A percentile compares a stretch with the other conserved stretches of the same genome.
These are phyloP conservation scores for Tolypocladium endophyticum DNA, from an alignment of 2,329 filamentous ascomycete species.

Conservation along the genomic window DNA sequence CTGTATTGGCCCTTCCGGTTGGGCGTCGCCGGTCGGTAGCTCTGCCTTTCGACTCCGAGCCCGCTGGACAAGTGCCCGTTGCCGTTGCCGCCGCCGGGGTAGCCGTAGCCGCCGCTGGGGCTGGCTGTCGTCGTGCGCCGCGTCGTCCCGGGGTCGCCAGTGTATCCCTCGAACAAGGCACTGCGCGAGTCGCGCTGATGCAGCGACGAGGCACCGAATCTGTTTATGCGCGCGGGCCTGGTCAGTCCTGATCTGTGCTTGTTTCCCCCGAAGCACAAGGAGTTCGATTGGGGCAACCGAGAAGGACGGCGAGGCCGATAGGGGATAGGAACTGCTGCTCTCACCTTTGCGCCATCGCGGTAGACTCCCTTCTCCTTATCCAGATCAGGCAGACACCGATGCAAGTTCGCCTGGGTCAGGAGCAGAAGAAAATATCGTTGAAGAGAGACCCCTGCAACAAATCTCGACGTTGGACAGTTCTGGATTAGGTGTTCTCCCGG, in stretches of 20 bases:
- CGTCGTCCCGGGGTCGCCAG: slow-evolving; percentile 23
- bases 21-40: slow-evolving; percentile 59
- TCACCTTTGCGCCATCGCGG: slow-evolving; percentile 25
- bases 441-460: neutral
- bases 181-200: slow-evolving; percentile 65
- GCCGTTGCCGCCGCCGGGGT: slow-evolving; percentile 15
- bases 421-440: neutral
- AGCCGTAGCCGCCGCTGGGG: slow-evolving; percentile 14
- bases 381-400: neutral
- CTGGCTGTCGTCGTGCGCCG: slow-evolving; percentile 18
- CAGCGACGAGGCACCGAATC: slow-evolving; percentile 57
- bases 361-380: neutral
- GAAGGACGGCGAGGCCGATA: neutral
- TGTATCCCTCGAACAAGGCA: slow-evolving; percentile 68
- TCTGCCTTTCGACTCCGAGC: slow-evolving; percentile 14
- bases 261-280: neutral
- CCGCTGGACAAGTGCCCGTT: slow-evolving; percentile 35
- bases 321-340: neutral
- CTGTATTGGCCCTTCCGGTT: slow-evolving; percentile 82
- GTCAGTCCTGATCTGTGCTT: neutral
- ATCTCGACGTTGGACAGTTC: neutral
- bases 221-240: slow-evolving; percentile 15
- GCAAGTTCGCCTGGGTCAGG: neutral
- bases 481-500: slow-evolving; percentile 8
- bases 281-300: neutral